phyloP scores from a whole-genome alignment of 768 basidiomycete species.

The Boletus subcaerulescens region DNA sequence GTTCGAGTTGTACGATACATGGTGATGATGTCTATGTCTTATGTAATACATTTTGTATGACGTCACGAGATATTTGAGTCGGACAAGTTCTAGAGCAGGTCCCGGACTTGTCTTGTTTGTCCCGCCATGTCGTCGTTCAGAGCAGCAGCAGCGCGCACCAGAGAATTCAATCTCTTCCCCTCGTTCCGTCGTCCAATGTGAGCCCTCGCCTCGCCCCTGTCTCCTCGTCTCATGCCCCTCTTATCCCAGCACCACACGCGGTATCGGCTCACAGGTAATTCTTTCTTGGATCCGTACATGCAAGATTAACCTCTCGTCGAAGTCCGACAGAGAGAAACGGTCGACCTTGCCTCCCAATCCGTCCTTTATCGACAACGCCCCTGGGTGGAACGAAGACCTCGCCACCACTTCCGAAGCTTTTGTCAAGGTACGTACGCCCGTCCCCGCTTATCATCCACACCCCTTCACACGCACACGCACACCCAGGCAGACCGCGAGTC shows the following conservation, averaged over 20 bases:
- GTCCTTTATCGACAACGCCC: slow-evolving; percentile 50
- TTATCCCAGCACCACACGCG: slow-evolving; percentile 49
- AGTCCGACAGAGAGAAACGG: slow-evolving; percentile 49
- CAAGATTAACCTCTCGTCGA: slow-evolving; percentile 14
- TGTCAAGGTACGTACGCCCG: slow-evolving; percentile 46
- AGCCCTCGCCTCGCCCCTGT: not conserved
- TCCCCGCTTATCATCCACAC: not conserved
- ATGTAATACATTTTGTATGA: not conserved
- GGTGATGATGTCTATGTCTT: no score
- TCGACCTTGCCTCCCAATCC: slow-evolving; percentile 45
- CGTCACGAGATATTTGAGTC: not conserved
- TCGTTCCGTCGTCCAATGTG: slow-evolving; percentile 2
- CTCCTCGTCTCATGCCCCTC: slow-evolving; percentile 3
- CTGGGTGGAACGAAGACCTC: slow-evolving; percentile 70
- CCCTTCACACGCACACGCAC: not conserved
- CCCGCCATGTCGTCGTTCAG: slow-evolving; percentile 16
- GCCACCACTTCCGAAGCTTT: slow-evolving; percentile 63
- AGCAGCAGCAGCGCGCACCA: not conserved
- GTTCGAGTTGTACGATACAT: no score
- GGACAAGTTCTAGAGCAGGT: no score
- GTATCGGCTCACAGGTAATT: slow-evolving; percentile 53
- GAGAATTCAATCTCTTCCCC: not conserved
- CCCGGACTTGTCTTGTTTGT: no score
- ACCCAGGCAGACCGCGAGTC: slow-evolving; percentile 27
- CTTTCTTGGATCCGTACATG: not conserved